These are phyloP conservation scores for Leishmania arabica DNA, from an alignment of 208 protist species.

Conservation along the genomic window DNA sequence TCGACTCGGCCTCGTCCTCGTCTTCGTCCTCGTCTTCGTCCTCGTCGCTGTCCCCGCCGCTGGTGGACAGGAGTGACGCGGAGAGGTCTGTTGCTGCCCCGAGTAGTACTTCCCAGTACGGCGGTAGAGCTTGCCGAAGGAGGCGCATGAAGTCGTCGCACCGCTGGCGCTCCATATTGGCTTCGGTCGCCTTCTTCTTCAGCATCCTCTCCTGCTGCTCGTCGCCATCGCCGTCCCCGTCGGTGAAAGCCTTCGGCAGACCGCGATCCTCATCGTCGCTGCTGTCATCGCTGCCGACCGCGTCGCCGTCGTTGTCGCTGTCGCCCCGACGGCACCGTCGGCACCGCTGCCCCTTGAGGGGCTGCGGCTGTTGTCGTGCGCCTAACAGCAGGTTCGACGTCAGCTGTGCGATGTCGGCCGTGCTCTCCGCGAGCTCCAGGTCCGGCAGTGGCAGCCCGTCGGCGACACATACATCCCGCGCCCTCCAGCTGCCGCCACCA, in stretches of 20 bases:
- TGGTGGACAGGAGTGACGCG: background rate
- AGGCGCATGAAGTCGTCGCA: slow-evolving; percentile 22
- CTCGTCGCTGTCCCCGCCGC: slow-evolving; percentile 9
- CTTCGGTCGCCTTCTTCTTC: background rate
- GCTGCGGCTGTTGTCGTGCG: background rate
- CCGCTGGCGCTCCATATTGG: background rate
- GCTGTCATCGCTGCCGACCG: background rate
- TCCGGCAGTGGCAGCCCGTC: slow-evolving; percentile 14
- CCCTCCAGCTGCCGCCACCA: slow-evolving; percentile 4
- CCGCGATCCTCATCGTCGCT: slow-evolving; percentile 4
- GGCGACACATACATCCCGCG: background rate
- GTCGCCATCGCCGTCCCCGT: slow-evolving; percentile 2
- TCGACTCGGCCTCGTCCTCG: background rate
- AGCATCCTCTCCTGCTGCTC: slow-evolving; percentile 1
- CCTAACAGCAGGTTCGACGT: background rate
- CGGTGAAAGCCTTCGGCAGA: background rate
- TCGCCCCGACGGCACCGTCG: background rate
- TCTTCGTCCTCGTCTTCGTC: slow-evolving; percentile 14
- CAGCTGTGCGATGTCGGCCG: slow-evolving; percentile 21
- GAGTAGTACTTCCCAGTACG: slow-evolving; percentile 43
- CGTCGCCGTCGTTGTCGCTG: slow-evolving; percentile 7
- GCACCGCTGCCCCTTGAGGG: background rate
- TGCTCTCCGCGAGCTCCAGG: slow-evolving; percentile 27
- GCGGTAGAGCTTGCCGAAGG: slow-evolving; percentile 20
- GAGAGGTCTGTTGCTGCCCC: slow-evolving; percentile 17